A percentile compares a stretch with the other conserved stretches of the same genome.
These are phyloP conservation scores for Mucor saturninus DNA, from an alignment of 371 early-diverging fungal genomes.

Conservation along the genomic window DNA sequence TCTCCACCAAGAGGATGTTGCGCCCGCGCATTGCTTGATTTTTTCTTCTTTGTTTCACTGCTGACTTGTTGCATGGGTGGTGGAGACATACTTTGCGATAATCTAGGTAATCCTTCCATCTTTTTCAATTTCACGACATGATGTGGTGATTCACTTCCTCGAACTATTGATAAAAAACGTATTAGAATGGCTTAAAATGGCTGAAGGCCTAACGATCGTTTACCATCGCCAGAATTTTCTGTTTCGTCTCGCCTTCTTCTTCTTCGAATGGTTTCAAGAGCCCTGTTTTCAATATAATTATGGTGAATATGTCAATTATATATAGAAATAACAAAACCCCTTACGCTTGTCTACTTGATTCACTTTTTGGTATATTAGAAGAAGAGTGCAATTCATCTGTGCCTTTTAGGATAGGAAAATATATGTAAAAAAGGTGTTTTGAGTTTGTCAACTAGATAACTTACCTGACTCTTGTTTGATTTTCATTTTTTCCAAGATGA, in stretches of 20 bases:
- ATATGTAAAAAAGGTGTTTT: too few relatives aligned
- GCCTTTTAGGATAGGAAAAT: neutral
- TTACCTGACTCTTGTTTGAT: conserved; percentile 40
- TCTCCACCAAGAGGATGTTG: conserved; percentile 1
- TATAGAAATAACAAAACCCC: conserved; percentile 4
- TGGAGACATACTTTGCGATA: conserved; percentile 31
- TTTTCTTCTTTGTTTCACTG: conserved; percentile 26
- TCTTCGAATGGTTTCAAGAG: conserved; percentile 33
- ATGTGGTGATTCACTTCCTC: conserved; percentile 42
- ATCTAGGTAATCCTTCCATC: conserved; percentile 21
- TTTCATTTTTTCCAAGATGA: conserved; percentile 32
- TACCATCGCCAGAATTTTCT: conserved; percentile 24
- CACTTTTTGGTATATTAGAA: conserved; percentile 29
- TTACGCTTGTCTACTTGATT: conserved; percentile 48
- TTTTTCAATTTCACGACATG: conserved; percentile 39
- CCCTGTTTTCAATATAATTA: conserved; percentile 14
- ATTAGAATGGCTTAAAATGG: neutral
- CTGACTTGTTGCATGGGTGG: conserved; percentile 28
- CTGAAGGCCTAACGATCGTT: neutral
- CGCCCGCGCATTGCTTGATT: conserved; percentile 11
- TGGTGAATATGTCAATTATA: neutral
- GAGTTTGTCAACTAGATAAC: neutral
- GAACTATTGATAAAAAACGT: neutral
- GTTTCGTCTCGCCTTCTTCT: conserved; percentile 40
- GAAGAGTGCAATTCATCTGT: conserved; percentile 1